These are phyloP conservation scores for Pulicaria dysenterica DNA, from an alignment of 129 eudicot species.

Conservation along the genomic window DNA sequence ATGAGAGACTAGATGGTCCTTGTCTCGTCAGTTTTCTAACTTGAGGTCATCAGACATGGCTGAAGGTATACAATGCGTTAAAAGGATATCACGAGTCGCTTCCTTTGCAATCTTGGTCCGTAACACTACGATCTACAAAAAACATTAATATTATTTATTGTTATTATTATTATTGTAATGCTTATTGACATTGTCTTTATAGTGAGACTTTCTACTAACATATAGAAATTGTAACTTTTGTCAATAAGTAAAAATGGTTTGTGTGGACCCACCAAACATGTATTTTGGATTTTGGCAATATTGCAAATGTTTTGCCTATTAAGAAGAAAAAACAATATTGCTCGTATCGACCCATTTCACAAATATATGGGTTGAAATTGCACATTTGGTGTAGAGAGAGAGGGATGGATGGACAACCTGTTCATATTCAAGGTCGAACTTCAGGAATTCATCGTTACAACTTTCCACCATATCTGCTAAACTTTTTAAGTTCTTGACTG, in stretches of 20 bases:
- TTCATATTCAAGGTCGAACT: constrained; percentile 56
- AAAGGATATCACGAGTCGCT: constrained; percentile 42
- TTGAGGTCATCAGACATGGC: constrained; percentile 63
- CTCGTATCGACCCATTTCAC: not conserved
- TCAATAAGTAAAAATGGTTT: too few species aligned
- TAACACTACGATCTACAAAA: constrained; percentile 54
- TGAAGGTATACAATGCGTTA: constrained; percentile 67
- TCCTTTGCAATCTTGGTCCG: constrained; percentile 51
- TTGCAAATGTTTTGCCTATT: not conserved
- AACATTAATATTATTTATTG: not conserved
- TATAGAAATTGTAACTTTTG: too few species aligned
- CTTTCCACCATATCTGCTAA: constrained; percentile 59
- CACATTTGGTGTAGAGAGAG: constrained; percentile 3
- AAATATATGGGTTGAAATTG: not conserved
- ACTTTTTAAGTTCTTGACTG: constrained; percentile 57
- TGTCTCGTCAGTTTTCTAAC: constrained; percentile 28
- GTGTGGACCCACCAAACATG: too few species aligned
- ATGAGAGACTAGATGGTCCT: not conserved
- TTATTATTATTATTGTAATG: too few species aligned
- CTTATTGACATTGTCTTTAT: too few species aligned
- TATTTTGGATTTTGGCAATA: not conserved
- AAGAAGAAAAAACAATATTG: not conserved
- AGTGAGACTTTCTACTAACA: too few species aligned
- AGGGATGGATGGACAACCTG: constrained; percentile 38
- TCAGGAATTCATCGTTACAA: constrained; percentile 52